Conservation (phyloP, 2,329 filamentous ascomycete species). For the Pseudogymnoascus sp. region DNA sequence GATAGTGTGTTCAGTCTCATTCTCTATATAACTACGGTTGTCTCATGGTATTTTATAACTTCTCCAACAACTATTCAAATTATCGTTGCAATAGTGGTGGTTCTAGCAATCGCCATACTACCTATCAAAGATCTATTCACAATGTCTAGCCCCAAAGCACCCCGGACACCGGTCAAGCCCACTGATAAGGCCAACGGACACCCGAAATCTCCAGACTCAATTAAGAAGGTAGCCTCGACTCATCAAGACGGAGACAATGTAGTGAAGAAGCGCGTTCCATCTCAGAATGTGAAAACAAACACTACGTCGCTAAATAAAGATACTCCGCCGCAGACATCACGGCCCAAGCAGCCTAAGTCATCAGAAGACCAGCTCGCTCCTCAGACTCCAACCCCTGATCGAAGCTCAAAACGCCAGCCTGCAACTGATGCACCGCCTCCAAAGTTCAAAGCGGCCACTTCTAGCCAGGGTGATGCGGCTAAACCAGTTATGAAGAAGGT, state of each 20-base stretch:
- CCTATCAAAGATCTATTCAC: not conserved
- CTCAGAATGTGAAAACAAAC: not conserved
- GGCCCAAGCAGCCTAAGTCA: slow-evolving; percentile 8
- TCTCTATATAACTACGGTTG: not conserved
- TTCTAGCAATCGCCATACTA: not conserved
- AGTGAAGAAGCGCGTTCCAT: not conserved
- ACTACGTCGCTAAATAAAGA: not conserved
- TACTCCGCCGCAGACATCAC: not conserved
- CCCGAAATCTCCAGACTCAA: slow-evolving; percentile 17
- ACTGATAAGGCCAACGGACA: not conserved
- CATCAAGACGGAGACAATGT: slow-evolving; percentile 11
- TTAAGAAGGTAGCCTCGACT: slow-evolving; percentile 19
- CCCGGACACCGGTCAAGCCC: not conserved
- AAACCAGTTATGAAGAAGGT: not conserved
- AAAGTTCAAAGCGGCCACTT: not conserved
- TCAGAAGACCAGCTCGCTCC: slow-evolving; percentile 15
- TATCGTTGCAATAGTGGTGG: not conserved
- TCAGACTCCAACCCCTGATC: not conserved
- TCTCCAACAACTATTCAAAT: not conserved
- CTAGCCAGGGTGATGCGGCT: not conserved
- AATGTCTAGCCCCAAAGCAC: not conserved
- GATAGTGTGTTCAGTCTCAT: not conserved
- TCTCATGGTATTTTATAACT: not conserved
- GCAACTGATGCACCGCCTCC: not conserved
- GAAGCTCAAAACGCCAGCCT: not conserved